Base-by-base conservation (phyloP, 2,329 filamentous ascomycete species). In the Fusarium foetens region DNA sequence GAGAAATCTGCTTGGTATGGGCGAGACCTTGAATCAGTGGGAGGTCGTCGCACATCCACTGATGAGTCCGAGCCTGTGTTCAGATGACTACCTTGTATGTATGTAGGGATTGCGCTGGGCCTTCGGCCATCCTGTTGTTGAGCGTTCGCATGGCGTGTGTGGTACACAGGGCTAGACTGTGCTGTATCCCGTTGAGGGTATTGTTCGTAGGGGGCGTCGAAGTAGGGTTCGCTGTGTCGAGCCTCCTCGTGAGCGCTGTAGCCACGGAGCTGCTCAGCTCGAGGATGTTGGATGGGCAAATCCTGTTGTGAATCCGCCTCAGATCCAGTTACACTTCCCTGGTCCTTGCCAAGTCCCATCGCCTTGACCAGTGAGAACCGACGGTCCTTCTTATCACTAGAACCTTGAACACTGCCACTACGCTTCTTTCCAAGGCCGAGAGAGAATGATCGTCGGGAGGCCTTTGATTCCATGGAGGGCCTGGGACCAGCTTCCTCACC, bases 281-380 rank as follows among this genome's bases (percentile, higher is more conserved):
- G 78, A 16, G 77, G 76, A 23, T 88, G 83, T 75, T 89, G 87
- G 23, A 86, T 86, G 0, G 87, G 85, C 12, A 89, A 77, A 66
- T 85, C 87, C 70, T 82, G 86, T 78, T 86, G 89, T 52, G 89
- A 86, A 75, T 84, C 80, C 68, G 83, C 76, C 77, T 86, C 79
- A 58, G 86, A 80, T 67, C 85, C 79, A 61, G 86, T 75, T 71
- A 84, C 75, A 75, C 86, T 79, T 68, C 84, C 76, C 75, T 87
- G 79, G 54, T 91, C 85, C 81, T 87, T 87, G 76, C 88, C 81
- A 73, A 91, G 81, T 12, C 89, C 89, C 68, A 93, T 90, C 2
- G 88, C 85, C 77, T 89, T 92, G 7, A 94, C 85, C 31, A 95
- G 84, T 17, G 92, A 94, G 80, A 94, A 94, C 42, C 93, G 87